Base-by-base conservation (phyloP, 306 rosid species). In the Gastrolobium bilobum region DNA sequence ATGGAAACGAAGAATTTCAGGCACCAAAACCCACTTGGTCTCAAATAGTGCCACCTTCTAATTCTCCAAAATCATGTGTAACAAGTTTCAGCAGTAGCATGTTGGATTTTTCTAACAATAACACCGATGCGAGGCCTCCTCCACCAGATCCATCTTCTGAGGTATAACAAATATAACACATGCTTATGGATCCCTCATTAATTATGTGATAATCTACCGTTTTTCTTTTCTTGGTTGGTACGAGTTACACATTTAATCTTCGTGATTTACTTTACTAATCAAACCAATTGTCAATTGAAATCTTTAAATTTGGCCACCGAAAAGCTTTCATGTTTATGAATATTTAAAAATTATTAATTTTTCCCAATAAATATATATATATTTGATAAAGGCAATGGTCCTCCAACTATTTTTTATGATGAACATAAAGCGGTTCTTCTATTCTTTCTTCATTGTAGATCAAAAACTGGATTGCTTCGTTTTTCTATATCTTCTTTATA, bases 31-130 rank as follows among this genome's bases (percentile, higher is more conserved):
- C 89, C 35, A 51, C 84, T 38, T 88, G 93, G 96, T 88, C 26
- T 20, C 26, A 20, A 20, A 20, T 20, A 20, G 26, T 20, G 26
- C 26, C 26, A 20, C 26, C 26, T 20, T 20, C 26, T 20, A 20
- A 20, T 20, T 20, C 93, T 73, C 97, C 91, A 3, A 89, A 89
- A 46, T 93, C 98, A 6, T 86, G 97, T 77, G 88, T 91, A 33
- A 90, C 96, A 9, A 91, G 88, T 81, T 94, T 92, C 85, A 91
- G 85, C 50, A 92, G 79, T 84, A 91, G 85, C 89, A 86, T 93
- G 86, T 79, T 96, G 80, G 99, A 96, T 88, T 96, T 96, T 83
- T 77, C 99, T 38, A 87, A 76, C 87, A 87, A 20, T 76, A 90
- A 83, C 37, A 47, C 77, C 0, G 87, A 89, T 68, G 79, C 76